These are phyloP conservation scores for Isatis lusitanica DNA, from an alignment of 441 rosid genomes.

Conservation along the genomic window DNA sequence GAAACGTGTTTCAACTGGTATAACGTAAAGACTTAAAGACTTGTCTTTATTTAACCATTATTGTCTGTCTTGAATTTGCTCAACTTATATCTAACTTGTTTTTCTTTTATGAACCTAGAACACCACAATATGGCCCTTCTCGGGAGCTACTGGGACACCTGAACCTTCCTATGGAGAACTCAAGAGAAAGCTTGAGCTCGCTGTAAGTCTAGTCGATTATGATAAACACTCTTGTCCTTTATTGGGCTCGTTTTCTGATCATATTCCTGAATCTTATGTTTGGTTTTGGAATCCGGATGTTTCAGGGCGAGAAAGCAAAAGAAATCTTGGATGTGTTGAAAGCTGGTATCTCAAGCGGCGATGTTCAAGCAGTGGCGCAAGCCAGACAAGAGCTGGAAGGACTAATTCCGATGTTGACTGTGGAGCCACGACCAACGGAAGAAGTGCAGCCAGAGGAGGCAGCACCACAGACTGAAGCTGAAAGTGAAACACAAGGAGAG, in stretches of 20 bases:
- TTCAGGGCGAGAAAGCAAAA: conserved; percentile 64
- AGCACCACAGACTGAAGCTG: background rate
- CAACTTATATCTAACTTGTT: conserved; percentile 1
- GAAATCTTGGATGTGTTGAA: conserved; percentile 48
- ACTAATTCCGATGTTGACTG: conserved; percentile 37
- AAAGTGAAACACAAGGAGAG: conserved; percentile 6
- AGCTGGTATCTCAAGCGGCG: conserved; percentile 45
- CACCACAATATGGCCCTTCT: background rate
- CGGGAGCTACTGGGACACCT: background rate
- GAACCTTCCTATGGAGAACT: conserved; percentile 17
- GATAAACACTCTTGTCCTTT: background rate
- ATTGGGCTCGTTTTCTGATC: background rate
- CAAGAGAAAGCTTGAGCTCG: conserved; percentile 26
- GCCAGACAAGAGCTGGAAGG: conserved; percentile 67
- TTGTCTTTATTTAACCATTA: conserved; percentile 1
- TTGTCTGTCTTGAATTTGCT: background rate
- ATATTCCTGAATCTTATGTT: background rate
- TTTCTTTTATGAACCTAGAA: conserved; percentile 16
- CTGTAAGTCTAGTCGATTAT: conserved; percentile 21
- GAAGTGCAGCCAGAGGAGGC: conserved; percentile 40
- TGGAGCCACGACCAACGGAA: conserved; percentile 41
- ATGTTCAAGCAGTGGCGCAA: conserved; percentile 33
- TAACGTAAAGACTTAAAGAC: background rate
- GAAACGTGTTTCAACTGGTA: background rate
- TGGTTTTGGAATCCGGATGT: conserved; percentile 5